phyloP scores from a whole-genome alignment of 768 basidiomycete species.

The Flagelloscypha sp. region DNA sequence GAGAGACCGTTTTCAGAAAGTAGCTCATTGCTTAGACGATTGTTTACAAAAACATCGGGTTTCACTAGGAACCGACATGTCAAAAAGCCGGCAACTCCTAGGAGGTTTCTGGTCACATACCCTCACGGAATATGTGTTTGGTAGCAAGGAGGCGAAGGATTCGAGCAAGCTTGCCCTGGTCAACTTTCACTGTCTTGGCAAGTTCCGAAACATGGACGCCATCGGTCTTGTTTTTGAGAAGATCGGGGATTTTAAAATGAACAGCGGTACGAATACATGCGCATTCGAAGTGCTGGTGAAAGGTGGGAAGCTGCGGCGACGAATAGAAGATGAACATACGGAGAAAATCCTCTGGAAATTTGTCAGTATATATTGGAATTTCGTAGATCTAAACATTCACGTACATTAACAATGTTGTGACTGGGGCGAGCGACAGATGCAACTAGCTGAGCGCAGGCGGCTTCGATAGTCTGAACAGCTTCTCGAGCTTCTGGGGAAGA shows the following conservation, averaged over 20 bases:
- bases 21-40: conserved; percentile 28
- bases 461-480: conserved; percentile 25
- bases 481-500: too few species aligned
- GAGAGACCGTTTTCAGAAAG: conserved; percentile 23
- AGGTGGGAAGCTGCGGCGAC: neutral
- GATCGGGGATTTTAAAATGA: conserved; percentile 26
- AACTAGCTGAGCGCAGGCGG: conserved; percentile 26
- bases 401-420: conserved; percentile 23
- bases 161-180: conserved; percentile 28
- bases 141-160: conserved; percentile 31
- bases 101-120: conserved; percentile 11
- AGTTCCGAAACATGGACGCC: conserved; percentile 29
- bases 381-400: too few species aligned
- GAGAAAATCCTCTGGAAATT: too few species aligned
- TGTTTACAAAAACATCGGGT: conserved; percentile 32
- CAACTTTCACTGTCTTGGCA: conserved; percentile 19
- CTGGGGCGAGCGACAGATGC: conserved; percentile 22
- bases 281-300: conserved; percentile 11
- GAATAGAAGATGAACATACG: neutral
- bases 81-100: neutral
- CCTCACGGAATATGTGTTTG: conserved; percentile 33
- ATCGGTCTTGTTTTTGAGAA: conserved; percentile 24
- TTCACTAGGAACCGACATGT: conserved; percentile 17
- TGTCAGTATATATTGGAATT: too few species aligned
- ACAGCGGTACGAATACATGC: conserved; percentile 16